Evolutionary conservation across 371 early-diverging fungal species (phyloP).

Genomic region (Apophysomyces variabilis): DNA sequence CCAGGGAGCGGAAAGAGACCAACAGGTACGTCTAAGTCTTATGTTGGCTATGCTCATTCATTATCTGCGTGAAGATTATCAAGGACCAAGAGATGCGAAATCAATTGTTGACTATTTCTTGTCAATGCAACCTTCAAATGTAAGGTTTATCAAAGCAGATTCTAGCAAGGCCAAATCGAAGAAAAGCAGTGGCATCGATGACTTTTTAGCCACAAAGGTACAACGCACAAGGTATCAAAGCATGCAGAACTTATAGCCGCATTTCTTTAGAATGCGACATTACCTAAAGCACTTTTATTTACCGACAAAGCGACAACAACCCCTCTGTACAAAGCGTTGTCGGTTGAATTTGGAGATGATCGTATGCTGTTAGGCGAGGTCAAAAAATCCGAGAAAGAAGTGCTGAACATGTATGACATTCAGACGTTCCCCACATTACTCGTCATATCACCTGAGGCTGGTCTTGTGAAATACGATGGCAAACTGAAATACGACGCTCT

Average conservation of each 20-base stretch:
- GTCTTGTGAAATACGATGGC: slow-evolving; percentile 45
- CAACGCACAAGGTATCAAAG: neutral
- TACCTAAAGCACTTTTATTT: slow-evolving; percentile 76
- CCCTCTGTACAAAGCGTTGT: slow-evolving; percentile 84
- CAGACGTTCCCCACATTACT: slow-evolving; percentile 67
- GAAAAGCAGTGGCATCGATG: slow-evolving; percentile 57
- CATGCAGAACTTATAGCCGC: neutral
- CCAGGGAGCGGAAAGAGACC: slow-evolving; percentile 64
- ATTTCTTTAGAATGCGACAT: slow-evolving; percentile 35
- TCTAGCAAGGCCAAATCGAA: slow-evolving; percentile 56
- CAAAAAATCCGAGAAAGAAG: slow-evolving; percentile 53
- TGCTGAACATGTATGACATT: slow-evolving; percentile 60
- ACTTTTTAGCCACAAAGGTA: slow-evolving; percentile 59
- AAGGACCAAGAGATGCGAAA: slow-evolving; percentile 80
- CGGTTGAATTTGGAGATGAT: slow-evolving; percentile 69
- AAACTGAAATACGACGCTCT: slow-evolving; percentile 62
- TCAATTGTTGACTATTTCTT: slow-evolving; percentile 75
- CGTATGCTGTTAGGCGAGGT: slow-evolving; percentile 79
- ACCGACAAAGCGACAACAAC: slow-evolving; percentile 76
- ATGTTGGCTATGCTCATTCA: neutral
- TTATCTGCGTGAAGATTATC: slow-evolving; percentile 66
- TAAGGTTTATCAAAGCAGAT: slow-evolving; percentile 55
- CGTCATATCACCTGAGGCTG: slow-evolving; percentile 52
- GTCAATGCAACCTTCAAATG: slow-evolving; percentile 62
- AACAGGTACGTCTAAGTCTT: slow-evolving; percentile 31